These are phyloP conservation scores for Aspergillus hortae DNA, from an alignment of 2,329 filamentous ascomycete species.

Conservation along the genomic window DNA sequence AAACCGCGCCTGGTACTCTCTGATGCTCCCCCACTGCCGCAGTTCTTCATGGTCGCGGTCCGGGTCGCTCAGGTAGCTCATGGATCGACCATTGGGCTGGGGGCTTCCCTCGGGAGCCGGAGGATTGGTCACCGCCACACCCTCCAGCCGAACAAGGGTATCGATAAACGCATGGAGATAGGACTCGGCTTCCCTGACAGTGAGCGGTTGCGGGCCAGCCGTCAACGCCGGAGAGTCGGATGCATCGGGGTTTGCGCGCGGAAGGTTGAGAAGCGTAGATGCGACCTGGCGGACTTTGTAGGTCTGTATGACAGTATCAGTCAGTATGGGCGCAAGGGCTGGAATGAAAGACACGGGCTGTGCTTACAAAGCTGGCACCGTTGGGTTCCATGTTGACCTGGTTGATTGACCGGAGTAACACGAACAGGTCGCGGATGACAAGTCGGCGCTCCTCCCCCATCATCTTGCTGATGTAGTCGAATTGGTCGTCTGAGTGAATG, in stretches of 20 bases:
- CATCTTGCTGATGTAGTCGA: conserved; percentile 54
- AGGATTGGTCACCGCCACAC: conserved; percentile 41
- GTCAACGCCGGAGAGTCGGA: conserved; percentile 38
- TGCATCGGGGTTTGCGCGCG: conserved; percentile 30
- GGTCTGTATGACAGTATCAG: conserved; percentile 47
- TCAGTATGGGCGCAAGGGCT: not conserved
- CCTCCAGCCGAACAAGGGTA: conserved; percentile 70
- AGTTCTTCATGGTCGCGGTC: conserved; percentile 74
- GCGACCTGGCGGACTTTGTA: conserved; percentile 83
- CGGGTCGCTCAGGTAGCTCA: conserved; percentile 38
- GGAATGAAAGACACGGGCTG: conserved; percentile 11
- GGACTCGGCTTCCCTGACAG: conserved; percentile 59
- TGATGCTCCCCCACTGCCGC: conserved; percentile 71
- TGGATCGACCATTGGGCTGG: conserved; percentile 25
- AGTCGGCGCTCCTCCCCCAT: conserved; percentile 74
- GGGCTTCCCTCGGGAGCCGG: conserved; percentile 28
- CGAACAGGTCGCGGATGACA: conserved; percentile 76
- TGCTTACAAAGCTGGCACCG: conserved; percentile 60
- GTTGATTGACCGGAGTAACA: conserved; percentile 71
- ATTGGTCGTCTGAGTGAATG: conserved; percentile 35
- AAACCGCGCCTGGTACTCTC: conserved; percentile 73
- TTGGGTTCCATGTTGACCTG: conserved; percentile 81
- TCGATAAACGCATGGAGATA: conserved; percentile 70
- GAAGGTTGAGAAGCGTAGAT: conserved; percentile 68
- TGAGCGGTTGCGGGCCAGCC: conserved; percentile 28